Base-by-base conservation (phyloP, 1,284 basidiomycete genomes). In the Boletus sp. region DNA sequence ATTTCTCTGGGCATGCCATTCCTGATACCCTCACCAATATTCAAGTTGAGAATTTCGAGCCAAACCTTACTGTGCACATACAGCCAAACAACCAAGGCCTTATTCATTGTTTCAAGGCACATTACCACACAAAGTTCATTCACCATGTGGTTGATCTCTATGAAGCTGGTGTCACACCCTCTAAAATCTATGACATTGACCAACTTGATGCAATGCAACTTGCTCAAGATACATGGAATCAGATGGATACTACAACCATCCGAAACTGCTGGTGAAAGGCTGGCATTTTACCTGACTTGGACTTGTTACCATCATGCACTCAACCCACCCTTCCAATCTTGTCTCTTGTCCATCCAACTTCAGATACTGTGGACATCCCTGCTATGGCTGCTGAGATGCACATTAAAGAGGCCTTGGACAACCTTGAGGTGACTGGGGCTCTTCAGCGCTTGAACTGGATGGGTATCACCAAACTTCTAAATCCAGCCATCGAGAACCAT, bases 141-240 rank as follows among this genome's bases (percentile, higher is more conserved):
- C 1, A 41, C 0, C 3, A 7, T 27, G 7, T 29, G 1, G 8
- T 54, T 9, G 31, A 57, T 5, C 13, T 1, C 5, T 76, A 77
- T 54, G 68, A 76, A 36, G 18, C 33, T 39, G 66, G 61, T 13
- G 50, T 66, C 2, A 64, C 66, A 1, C 62, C 68, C 16, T 27
- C 56, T 1, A 6, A 73, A 13, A 71, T 75, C 50, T 76, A 75
- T 49, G 15, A 68, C 2, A 74, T 77, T 47, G 62, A 76, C 51
- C 70, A 74, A 27, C 68, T 76, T 3, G 46, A 69, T 20, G 73
- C 62, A 4, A 75, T 75, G 71, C 54, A 33, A 0, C 39, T 75
- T 15, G 67, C 71, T 6, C 35, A 62, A 15, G 24, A 55, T 15
- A 50, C 56, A 2, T 62, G 61, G 60, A 47, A 47, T 4, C 12